Evolutionary conservation across 2,329 filamentous ascomycete genomes (phyloP), one percentile per base, ranked within the genome.

Genomic region (Arthroderma sp.): DNA sequence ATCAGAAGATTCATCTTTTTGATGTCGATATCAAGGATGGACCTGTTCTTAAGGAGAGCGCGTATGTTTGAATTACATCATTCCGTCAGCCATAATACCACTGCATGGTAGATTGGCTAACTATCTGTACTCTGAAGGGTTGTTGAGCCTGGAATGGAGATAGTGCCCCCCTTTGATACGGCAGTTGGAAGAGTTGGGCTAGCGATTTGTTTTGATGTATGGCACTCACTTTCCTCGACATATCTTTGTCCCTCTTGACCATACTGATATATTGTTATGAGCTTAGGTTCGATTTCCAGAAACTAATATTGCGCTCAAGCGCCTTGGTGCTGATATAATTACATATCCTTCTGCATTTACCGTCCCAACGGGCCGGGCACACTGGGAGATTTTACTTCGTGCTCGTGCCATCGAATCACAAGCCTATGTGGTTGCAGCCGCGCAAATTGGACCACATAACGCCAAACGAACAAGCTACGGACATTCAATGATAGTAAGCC

Each of bases 301-400:
- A 58, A 75, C 83, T 6, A 75, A 78, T 0, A 62, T 91, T 6
- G 72, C 77, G 1, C 71, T 94, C 11, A 75, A 77, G 29, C 66
- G 75, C 5, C 74, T 77, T 45, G 70, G 74, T 22, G 85, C 86
- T 1, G 79, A 94, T 50, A 68, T 94, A 43, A 68, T 95, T 41
- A 78, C 85, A 0, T 95, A 89, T 58, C 89, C 89, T 0, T 89
- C 84, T 4, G 89, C 89, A 3, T 96, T 95, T 58, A 94, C 88
- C 0, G 74, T 93, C 0, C 78, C 82, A 1, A 95, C 89, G 0
- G 89, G 89, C 0, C 72, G 71, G 46, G 84, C 84, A 1, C 89
- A 95, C 64, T 96, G 89, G 89, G 79, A 86, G 56, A 70, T 77
- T 2, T 66, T 96, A 4, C 68, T 95, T 9, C 72, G 84, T 29